Percentiles rank a stretch among this genome's conserved stretches.
phyloP scores from a whole-genome alignment of 2,329 filamentous ascomycete species.

The Botrytis porri region DNA sequence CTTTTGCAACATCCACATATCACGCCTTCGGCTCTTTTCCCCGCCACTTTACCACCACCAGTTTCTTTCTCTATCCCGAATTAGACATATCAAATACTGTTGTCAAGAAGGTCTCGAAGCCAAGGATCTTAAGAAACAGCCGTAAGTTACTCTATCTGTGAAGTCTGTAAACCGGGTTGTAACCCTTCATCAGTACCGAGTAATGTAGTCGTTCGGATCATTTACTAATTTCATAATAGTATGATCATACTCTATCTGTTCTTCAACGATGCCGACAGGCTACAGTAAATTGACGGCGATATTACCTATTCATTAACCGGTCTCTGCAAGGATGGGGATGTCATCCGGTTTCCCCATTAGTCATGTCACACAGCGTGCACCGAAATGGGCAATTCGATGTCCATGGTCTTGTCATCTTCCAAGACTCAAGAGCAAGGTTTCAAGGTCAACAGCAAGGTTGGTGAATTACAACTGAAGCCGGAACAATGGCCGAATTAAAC shows the following conservation, averaged over 20 bases:
- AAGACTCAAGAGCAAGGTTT: conserved; percentile 2
- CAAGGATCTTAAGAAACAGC: neutral
- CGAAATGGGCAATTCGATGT: neutral
- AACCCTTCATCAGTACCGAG: neutral
- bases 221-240: neutral
- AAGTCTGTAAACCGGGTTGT: neutral
- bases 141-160: conserved; percentile 5
- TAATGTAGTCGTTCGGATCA: neutral
- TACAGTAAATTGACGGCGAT: neutral
- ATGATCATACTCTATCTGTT: neutral
- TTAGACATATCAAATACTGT: neutral
- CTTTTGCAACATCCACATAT: neutral
- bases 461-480: neutral
- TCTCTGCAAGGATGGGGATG: neutral
- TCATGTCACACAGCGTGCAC: neutral
- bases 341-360: neutral
- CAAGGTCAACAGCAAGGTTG: neutral
- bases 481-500: conserved; percentile 6
- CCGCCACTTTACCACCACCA: neutral
- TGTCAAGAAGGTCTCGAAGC: neutral
- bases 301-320: conserved; percentile 1
- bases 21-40: neutral
- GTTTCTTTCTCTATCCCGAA: neutral
- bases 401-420: neutral
- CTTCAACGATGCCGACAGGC: conserved; percentile 5